Conservation (phyloP, 176 grass and related monocot genomes). For the Coix lacrymajobi region DNA sequence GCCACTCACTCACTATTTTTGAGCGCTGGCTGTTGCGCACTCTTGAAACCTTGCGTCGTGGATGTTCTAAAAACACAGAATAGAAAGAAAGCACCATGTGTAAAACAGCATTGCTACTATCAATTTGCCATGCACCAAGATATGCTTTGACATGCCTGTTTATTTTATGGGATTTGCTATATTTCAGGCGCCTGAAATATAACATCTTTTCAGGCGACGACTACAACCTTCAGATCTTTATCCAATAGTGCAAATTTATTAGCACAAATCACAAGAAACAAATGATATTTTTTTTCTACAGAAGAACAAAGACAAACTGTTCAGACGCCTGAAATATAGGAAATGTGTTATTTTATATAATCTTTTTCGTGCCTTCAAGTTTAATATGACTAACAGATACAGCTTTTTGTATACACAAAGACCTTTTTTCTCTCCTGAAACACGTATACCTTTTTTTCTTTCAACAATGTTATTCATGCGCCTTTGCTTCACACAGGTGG, state of each 20-base stretch:
- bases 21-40: background rate
- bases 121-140: background rate
- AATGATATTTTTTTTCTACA: too few species aligned
- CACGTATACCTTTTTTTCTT: background rate
- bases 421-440: background rate
- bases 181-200: too few species aligned
- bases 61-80: background rate
- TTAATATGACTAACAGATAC: background rate
- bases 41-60: background rate
- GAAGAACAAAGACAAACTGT: too few species aligned
- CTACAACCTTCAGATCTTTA: too few species aligned
- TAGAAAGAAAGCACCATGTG: background rate
- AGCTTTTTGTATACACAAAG: background rate
- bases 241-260: too few species aligned
- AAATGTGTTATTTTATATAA: too few species aligned
- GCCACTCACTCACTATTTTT: background rate
- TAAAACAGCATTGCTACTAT: background rate
- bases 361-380: background rate
- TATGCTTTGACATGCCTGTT: background rate
- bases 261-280: too few species aligned
- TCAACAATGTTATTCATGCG: background rate
- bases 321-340: too few species aligned
- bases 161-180: too few species aligned
- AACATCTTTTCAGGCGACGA: too few species aligned
- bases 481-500: constrained; percentile 13